These are phyloP conservation scores for Jatropha multifida DNA, from an alignment of 441 rosid species.

Conservation along the genomic window DNA sequence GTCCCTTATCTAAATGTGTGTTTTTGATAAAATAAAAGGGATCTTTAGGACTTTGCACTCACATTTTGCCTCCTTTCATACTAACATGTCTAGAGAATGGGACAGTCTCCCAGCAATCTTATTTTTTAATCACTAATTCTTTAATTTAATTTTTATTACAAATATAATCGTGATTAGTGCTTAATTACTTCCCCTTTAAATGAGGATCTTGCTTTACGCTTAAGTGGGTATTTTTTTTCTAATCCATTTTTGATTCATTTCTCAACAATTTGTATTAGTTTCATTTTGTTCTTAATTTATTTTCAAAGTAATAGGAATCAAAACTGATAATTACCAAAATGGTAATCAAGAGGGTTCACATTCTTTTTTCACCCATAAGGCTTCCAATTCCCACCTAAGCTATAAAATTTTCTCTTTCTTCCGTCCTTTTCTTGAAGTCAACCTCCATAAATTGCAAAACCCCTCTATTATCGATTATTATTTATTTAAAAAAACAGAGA, in stretches of 20 bases:
- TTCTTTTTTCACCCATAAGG: not conserved
- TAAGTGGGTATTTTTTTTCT: slow-evolving; percentile 6
- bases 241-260: not conserved
- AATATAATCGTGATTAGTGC: not conserved
- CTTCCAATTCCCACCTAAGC: not conserved
- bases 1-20: not conserved
- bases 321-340: too few relatives aligned
- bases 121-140: not conserved
- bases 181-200: slow-evolving; percentile 13
- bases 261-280: slow-evolving; percentile 9
- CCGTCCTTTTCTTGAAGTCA: not conserved
- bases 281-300: not conserved
- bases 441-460: not conserved
- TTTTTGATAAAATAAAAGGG: slow-evolving; percentile 14
- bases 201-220: slow-evolving; percentile 32
- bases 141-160: not conserved
- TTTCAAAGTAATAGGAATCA: too few relatives aligned
- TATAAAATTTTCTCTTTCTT: not conserved
- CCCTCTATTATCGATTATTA: not conserved
- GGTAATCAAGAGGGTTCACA: not conserved
- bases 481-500: not conserved
- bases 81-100: slow-evolving; percentile 43
- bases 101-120: slow-evolving; percentile 19
- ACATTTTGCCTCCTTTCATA: slow-evolving; percentile 32
- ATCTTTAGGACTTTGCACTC: slow-evolving; percentile 39